Percentiles rank a stretch among this genome's conserved stretches.
Conservation (phyloP, 306 rosid genomes). For the Rosa rugosa region DNA sequence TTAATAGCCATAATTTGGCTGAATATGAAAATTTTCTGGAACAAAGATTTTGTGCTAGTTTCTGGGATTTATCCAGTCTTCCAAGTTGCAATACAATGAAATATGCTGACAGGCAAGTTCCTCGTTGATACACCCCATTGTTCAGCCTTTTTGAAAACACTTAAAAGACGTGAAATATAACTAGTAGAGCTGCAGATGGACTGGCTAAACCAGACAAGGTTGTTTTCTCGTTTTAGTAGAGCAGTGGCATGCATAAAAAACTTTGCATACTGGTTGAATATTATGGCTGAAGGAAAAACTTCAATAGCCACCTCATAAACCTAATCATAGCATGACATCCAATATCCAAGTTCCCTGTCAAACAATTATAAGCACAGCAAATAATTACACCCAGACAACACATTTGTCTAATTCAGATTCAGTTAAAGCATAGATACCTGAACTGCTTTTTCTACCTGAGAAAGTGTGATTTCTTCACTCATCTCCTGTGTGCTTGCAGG, state of each 20-base stretch:
- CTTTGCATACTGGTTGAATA: background rate
- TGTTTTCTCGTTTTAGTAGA: too few relatives aligned
- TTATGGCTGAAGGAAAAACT: conserved; percentile 33
- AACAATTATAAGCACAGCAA: conserved; percentile 14
- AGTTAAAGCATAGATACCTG: conserved; percentile 45
- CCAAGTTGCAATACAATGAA: conserved; percentile 57
- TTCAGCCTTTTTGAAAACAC: too few relatives aligned
- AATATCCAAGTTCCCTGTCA: conserved; percentile 7
- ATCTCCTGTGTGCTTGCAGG: conserved; percentile 34
- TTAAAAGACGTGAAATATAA: too few relatives aligned
- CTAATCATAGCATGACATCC: conserved; percentile 30
- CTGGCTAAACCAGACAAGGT: too few relatives aligned
- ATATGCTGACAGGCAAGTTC: conserved; percentile 4
- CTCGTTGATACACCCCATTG: too few relatives aligned
- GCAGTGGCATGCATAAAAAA: too few relatives aligned
- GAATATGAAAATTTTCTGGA: conserved; percentile 28
- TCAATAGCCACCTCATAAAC: conserved; percentile 80
- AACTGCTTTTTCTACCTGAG: conserved; percentile 52
- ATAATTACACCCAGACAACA: background rate
- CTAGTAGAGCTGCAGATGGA: too few relatives aligned
- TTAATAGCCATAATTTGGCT: conserved; percentile 37
- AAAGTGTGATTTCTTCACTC: conserved; percentile 40
- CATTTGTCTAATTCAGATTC: background rate
- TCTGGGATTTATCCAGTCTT: conserved; percentile 53
- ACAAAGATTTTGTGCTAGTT: conserved; percentile 49